Conservation (phyloP, 768 basidiomycete species). For the Flagelloscypha sp. region DNA sequence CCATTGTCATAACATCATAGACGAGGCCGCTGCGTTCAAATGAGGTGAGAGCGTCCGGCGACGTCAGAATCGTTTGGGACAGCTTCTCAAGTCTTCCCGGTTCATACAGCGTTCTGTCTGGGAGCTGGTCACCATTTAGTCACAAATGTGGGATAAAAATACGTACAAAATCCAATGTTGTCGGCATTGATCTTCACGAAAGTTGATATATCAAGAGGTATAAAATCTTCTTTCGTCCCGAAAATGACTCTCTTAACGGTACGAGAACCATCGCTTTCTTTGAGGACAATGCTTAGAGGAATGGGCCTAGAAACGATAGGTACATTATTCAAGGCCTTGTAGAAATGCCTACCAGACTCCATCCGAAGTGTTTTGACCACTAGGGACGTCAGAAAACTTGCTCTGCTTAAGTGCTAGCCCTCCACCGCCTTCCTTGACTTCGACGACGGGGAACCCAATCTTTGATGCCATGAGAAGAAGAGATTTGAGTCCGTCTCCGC, state of each 20-base stretch:
- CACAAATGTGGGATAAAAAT: neutral
- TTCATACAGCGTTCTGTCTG: conserved; percentile 56
- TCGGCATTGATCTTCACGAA: conserved; percentile 66
- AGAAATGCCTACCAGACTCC: conserved; percentile 59
- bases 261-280: too few relatives aligned
- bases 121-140: too few relatives aligned
- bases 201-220: conserved; percentile 43
- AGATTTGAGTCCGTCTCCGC: conserved; percentile 51
- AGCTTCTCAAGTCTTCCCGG: conserved; percentile 48
- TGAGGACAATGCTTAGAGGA: too few relatives aligned
- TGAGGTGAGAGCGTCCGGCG: conserved; percentile 33
- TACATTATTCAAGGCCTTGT: conserved; percentile 36
- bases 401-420: conserved; percentile 59
- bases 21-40: conserved; percentile 64
- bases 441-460: conserved; percentile 66
- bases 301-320: too few relatives aligned
- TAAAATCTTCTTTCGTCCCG: conserved; percentile 37
- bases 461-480: too few relatives aligned
- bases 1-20: conserved; percentile 51
- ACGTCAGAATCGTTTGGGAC: conserved; percentile 50
- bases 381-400: conserved; percentile 62
- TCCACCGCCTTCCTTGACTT: conserved; percentile 46
- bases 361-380: conserved; percentile 56
- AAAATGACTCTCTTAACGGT: conserved; percentile 45
- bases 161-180: conserved; percentile 58